Evolutionary conservation across 768 basidiomycete genomes (phyloP).

Genomic region (Mycena floridula): DNA sequence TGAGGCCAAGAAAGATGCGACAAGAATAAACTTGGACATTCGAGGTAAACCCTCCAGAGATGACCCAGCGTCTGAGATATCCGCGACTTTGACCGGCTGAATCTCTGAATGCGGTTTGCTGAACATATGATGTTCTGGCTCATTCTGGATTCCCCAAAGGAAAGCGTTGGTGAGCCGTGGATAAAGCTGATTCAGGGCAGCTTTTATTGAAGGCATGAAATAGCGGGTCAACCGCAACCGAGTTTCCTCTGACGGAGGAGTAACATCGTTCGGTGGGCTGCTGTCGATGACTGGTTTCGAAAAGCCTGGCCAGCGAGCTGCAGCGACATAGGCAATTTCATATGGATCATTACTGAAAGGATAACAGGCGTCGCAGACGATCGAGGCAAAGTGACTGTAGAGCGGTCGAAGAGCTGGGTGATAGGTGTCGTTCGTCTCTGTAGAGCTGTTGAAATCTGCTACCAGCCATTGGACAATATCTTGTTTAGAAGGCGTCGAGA

Average conservation of each 20-base stretch:
- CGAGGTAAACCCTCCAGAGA: slow-evolving; percentile 41
- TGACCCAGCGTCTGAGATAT: slow-evolving; percentile 5
- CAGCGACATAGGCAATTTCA: slow-evolving; percentile 71
- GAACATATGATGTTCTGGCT: slow-evolving; percentile 37
- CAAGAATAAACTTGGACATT: slow-evolving; percentile 68
- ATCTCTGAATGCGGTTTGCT: slow-evolving; percentile 12
- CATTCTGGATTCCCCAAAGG: slow-evolving; percentile 54
- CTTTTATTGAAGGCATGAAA: slow-evolving; percentile 57
- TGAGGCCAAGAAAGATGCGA: slow-evolving; percentile 77
- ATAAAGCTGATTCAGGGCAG: slow-evolving; percentile 60
- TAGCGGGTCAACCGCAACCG: slow-evolving; percentile 60
- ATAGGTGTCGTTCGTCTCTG: slow-evolving; percentile 27
- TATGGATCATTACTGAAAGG: slow-evolving; percentile 60
- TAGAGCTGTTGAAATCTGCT: slow-evolving; percentile 25
- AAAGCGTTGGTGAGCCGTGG: slow-evolving; percentile 61
- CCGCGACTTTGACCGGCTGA: not conserved
- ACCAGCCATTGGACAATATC: slow-evolving; percentile 33
- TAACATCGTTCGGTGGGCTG: slow-evolving; percentile 22
- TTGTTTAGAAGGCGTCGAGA: slow-evolving; percentile 49
- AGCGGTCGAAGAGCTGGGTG: slow-evolving; percentile 51
- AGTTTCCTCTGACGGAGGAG: slow-evolving; percentile 45
- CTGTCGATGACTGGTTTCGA: slow-evolving; percentile 61
- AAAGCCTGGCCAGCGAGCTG: slow-evolving; percentile 79
- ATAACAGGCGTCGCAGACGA: slow-evolving; percentile 55
- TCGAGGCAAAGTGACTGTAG: slow-evolving; percentile 56